A percentile compares a stretch with the other conserved stretches of the same genome.
phyloP scores from a whole-genome alignment of 225 moss, liverwort and hornwort species.

The Lunularia cruciata region DNA sequence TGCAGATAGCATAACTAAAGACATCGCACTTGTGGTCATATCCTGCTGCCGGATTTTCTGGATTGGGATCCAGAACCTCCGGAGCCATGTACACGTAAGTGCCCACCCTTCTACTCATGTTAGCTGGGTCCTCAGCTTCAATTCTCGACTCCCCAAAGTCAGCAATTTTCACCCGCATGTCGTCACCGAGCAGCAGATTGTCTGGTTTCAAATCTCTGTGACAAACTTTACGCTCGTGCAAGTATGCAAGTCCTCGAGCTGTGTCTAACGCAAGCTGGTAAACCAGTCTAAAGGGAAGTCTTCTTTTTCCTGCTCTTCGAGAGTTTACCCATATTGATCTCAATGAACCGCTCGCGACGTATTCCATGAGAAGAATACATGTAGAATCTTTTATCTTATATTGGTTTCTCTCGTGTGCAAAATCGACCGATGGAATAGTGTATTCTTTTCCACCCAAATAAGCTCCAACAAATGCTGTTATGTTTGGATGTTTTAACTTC shows the following conservation, averaged over 20 bases:
- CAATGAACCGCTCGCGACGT: conserved; percentile 19
- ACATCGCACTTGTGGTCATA: conserved; percentile 42
- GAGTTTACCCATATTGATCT: conserved; percentile 28
- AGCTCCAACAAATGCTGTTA: conserved; percentile 34
- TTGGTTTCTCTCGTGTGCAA: background rate
- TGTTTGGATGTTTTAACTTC: conserved; percentile 28
- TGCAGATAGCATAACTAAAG: conserved; percentile 38
- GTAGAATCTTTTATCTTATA: conserved; percentile 21
- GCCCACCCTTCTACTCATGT: conserved; percentile 26
- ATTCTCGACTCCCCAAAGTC: conserved; percentile 40
- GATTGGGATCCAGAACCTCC: conserved; percentile 30
- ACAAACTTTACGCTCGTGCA: conserved; percentile 34
- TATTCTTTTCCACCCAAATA: conserved; percentile 24
- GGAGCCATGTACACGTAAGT: conserved; percentile 41
- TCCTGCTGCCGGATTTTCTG: background rate
- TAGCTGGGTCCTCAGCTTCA: background rate
- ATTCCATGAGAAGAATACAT: conserved; percentile 46
- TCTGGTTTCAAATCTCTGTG: conserved; percentile 50
- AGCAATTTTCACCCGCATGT: conserved; percentile 29
- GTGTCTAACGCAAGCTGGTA: conserved; percentile 35
- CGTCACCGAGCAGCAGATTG: conserved; percentile 21
- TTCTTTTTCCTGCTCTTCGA: conserved; percentile 23
- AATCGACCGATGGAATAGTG: conserved; percentile 7
- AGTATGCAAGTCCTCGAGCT: conserved; percentile 37
- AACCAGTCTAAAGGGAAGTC: conserved; percentile 32